phyloP scores from a whole-genome alignment of 306 rosid genomes.

The Vigna nakashimae region DNA sequence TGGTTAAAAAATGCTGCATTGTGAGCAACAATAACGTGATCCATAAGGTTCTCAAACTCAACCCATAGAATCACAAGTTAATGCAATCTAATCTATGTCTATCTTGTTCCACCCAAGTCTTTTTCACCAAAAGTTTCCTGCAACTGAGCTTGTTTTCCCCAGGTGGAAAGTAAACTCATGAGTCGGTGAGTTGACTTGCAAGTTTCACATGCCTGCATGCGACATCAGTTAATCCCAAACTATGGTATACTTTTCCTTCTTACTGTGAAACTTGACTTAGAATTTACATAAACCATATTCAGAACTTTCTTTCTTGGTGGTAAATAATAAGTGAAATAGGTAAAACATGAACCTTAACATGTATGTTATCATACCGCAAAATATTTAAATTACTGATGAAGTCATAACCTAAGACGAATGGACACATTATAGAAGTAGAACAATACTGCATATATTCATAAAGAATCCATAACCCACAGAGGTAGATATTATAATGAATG shows the following conservation, averaged over 20 bases:
- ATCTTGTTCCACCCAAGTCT: constrained; percentile 1
- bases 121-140: not conserved
- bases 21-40: not conserved
- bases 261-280: not conserved
- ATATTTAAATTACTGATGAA: not conserved
- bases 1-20: not conserved
- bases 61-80: not conserved
- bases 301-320: not conserved
- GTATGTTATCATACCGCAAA: not conserved
- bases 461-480: not conserved
- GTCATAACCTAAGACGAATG: not conserved
- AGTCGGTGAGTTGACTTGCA: not conserved
- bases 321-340: constrained; percentile 7
- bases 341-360: not conserved
- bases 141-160: constrained; percentile 3
- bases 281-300: not conserved
- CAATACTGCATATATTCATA: not conserved
- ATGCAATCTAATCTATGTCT: not conserved
- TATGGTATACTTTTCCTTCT: not conserved
- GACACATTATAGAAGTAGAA: not conserved
- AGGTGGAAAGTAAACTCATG: not conserved
- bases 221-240: not conserved
- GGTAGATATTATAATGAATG: not conserved
- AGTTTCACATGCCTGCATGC: constrained; percentile 10
- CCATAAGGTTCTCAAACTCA: not conserved